phyloP scores from a whole-genome alignment of 2,329 filamentous ascomycete genomes.

The Diaporthe ilicicola region DNA sequence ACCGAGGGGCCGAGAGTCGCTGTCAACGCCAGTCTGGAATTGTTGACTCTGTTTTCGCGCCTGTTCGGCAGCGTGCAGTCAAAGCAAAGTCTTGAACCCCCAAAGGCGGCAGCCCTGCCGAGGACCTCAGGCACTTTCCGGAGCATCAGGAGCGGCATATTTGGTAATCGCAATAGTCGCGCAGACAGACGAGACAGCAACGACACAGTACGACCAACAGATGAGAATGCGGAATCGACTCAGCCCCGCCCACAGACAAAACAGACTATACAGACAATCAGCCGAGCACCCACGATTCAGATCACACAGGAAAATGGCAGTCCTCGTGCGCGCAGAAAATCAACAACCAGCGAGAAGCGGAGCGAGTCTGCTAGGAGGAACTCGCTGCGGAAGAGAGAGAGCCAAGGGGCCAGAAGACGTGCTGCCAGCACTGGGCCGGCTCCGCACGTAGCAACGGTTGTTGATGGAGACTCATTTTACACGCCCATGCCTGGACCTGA shows the following conservation, averaged over 20 bases:
- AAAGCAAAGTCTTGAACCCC: constrained; percentile 47
- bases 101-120: constrained; percentile 62
- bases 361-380: constrained; percentile 59
- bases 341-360: constrained; percentile 49
- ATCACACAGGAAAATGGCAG: constrained; percentile 72
- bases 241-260: constrained; percentile 51
- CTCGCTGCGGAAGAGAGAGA: constrained; percentile 62
- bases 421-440: constrained; percentile 52
- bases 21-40: constrained; percentile 86
- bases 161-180: constrained; percentile 62
- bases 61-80: constrained; percentile 74
- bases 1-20: constrained; percentile 85
- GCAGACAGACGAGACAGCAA: constrained; percentile 45
- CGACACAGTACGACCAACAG: constrained; percentile 26
- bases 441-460: constrained; percentile 50
- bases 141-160: constrained; percentile 79
- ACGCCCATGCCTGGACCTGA: constrained; percentile 53
- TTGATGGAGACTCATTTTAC: constrained; percentile 62
- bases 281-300: constrained; percentile 75
- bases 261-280: constrained; percentile 48
- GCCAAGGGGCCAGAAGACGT: constrained; percentile 57
- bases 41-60: constrained; percentile 81
- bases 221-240: constrained; percentile 46
- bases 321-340: constrained; percentile 44
- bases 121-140: constrained; percentile 77